phyloP scores from a whole-genome alignment of 371 early-diverging fungal genomes.

The Chytridium lagenaria region DNA sequence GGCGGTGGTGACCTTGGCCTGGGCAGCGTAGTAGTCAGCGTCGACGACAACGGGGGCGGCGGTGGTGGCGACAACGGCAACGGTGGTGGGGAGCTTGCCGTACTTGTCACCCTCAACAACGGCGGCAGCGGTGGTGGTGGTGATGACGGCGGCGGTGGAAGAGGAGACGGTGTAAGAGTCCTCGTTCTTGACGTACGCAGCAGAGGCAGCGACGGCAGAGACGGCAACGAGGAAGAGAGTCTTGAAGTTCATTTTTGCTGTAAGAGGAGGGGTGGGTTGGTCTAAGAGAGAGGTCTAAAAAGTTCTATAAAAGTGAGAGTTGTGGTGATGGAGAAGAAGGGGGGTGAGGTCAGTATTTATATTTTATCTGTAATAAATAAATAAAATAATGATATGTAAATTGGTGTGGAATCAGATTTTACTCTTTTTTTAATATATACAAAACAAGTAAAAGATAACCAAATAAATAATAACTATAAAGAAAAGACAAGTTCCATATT shows the following conservation, averaged over 20 bases:
- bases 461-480: no score
- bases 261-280: background rate
- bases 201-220: background rate
- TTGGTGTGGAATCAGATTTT: background rate
- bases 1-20: background rate
- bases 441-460: no score
- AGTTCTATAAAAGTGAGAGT: background rate
- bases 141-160: background rate
- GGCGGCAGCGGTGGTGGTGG: background rate
- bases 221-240: background rate
- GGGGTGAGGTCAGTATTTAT: background rate
- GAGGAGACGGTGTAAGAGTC: background rate
- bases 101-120: no score
- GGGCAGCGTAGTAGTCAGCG: background rate
- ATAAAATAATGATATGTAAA: background rate
- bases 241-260: background rate
- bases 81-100: background rate
- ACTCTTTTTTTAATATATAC: no score
- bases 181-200: background rate
- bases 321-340: background rate
- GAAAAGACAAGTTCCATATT: no score
- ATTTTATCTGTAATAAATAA: background rate
- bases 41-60: background rate
- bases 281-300: background rate
- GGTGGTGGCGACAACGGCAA: background rate